Evolutionary conservation across 306 rosid genomes (phyloP).

Genomic region (Calophaca sinica): DNA sequence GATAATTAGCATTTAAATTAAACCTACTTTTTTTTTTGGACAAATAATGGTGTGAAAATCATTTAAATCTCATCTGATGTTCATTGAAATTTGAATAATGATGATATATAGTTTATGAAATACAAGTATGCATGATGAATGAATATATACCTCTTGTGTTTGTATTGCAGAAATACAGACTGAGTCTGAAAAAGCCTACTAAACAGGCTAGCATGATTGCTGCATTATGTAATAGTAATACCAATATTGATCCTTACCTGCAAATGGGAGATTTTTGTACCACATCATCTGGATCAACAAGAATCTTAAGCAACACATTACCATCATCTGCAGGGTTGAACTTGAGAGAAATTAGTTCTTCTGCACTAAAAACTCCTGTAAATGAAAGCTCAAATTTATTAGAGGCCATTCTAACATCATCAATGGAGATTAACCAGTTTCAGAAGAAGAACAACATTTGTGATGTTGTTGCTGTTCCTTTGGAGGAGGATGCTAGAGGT

Average conservation of each 20-base stretch:
- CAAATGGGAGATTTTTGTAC: constrained; percentile 56
- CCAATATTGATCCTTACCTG: constrained; percentile 54
- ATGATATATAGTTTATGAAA: too few relatives aligned
- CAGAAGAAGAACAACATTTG: too few relatives aligned
- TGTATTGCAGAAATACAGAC: constrained; percentile 72
- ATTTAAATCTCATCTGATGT: not conserved
- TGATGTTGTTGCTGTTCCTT: constrained; percentile 47
- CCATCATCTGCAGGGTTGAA: constrained; percentile 56
- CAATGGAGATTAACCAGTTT: constrained; percentile 51
- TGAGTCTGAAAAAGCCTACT: constrained; percentile 58
- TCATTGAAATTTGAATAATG: not conserved
- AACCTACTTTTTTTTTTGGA: too few relatives aligned
- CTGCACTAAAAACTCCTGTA: constrained; percentile 52
- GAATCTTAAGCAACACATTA: constrained; percentile 51
- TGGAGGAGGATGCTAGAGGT: constrained; percentile 48
- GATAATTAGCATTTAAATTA: too few relatives aligned
- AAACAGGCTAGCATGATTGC: constrained; percentile 56
- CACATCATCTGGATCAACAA: constrained; percentile 54
- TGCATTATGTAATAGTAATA: constrained; percentile 40
- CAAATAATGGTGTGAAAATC: too few relatives aligned
- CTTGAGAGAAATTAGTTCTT: constrained; percentile 61
- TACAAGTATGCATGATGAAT: too few relatives aligned
- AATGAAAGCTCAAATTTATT: constrained; percentile 56
- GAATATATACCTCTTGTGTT: too few relatives aligned
- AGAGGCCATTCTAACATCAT: constrained; percentile 51